Base-by-base conservation (phyloP, 768 basidiomycete species). In the Tulasnella calospora region DNA sequence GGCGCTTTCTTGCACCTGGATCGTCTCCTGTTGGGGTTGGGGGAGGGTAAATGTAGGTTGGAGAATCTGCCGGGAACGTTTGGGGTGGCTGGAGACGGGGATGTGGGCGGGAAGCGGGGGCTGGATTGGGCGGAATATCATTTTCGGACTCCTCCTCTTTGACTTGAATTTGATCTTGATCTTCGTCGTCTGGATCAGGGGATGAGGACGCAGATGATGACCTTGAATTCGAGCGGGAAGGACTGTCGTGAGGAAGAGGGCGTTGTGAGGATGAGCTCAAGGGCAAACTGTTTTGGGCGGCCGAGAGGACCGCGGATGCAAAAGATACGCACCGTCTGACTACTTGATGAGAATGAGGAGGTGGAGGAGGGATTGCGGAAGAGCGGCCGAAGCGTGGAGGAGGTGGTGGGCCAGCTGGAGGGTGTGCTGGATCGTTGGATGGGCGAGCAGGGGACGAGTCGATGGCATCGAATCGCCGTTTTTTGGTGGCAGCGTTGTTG, bases 1-100 rank as follows among this genome's bases (percentile, higher is more conserved):
- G 79, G 44, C 73, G 80, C 78, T 80, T 80, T 30, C 77, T 30
- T 33, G 77, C 61, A 44, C 27, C 27, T 27, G 70, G 23, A 40
- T 70, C 61, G 69, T 57, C 51, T 33, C 46, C 75, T 40, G 71
- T 67, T 67, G 61, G 61, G 61, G 61, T 67, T 67, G 61, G 61
- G 71, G 77, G 41, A 30, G 77, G 71, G 44, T 71, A 71, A 21
- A 69, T 47, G 70, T 71, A 78, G 1, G 77, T 73, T 36, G 47
- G 36, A 41, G 71, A 78, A 30, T 78, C 77, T 72, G 77, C 30
- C 33, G 71, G 61, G 13, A 67, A 67, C 12, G 61, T 67, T 67
- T 67, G 61, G 61, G 61, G 61, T 67, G 61, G 61, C 61, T 67
- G 61, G 30, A 67, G 33, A 51, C 55, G 35, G 75, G 67, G 40